Conservation (phyloP, 208 protist genomes). For the Leishmania guyanensis region DNA sequence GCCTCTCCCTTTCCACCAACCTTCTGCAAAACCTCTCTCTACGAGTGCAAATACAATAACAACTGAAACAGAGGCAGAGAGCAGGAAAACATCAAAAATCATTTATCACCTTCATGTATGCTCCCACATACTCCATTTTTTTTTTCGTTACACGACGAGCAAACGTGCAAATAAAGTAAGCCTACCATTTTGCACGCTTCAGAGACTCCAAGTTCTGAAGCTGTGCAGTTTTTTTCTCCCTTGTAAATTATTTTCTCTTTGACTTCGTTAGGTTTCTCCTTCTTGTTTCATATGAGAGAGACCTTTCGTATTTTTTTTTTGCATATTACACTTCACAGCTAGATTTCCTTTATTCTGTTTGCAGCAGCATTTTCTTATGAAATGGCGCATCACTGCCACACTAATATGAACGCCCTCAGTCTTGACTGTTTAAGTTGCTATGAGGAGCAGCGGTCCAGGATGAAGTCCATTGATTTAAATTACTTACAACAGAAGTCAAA, state of each 20-base stretch:
- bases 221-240: not conserved
- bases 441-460: slow-evolving; percentile 18
- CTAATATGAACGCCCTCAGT: not conserved
- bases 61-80: not conserved
- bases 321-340: not conserved
- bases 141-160: not conserved
- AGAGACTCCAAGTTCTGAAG: not conserved
- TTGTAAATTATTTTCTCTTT: not conserved
- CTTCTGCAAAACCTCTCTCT: not conserved
- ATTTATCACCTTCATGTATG: not conserved
- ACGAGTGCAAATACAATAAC: not conserved
- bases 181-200: not conserved
- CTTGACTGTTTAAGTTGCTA: not conserved
- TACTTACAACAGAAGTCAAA: slow-evolving; percentile 17
- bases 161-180: not conserved
- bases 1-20: not conserved
- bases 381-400: slow-evolving; percentile 10
- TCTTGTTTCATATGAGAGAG: not conserved
- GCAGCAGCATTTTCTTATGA: not conserved
- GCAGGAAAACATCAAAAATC: not conserved
- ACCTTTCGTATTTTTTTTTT: not conserved
- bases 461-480: slow-evolving; percentile 6
- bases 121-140: not conserved
- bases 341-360: not conserved
- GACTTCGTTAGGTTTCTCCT: not conserved